Evolutionary conservation across 2,329 filamentous ascomycete species (phyloP).

Genomic region (Phialemoniopsis sp.): DNA sequence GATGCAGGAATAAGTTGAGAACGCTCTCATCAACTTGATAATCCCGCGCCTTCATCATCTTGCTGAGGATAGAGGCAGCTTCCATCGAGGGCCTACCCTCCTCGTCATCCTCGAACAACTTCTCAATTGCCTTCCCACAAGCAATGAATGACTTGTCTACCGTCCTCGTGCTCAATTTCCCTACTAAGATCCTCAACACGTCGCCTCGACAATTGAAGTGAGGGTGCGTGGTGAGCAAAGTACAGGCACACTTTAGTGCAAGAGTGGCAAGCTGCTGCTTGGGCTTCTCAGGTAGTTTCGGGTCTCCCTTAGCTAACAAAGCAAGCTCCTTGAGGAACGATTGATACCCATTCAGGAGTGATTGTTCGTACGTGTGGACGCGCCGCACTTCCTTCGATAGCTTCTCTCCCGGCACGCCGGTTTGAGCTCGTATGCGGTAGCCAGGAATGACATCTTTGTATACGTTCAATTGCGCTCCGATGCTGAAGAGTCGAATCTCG

Average conservation of each 20-base stretch:
- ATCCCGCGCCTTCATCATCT: constrained; percentile 90
- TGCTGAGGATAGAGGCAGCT: constrained; percentile 76
- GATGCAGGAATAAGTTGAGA: constrained; percentile 84
- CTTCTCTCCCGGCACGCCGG: constrained; percentile 72
- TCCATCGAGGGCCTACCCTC: constrained; percentile 87
- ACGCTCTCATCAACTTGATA: constrained; percentile 82
- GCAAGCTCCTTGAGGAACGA: constrained; percentile 74
- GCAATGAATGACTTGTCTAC: constrained; percentile 73
- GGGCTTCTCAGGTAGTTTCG: constrained; percentile 25
- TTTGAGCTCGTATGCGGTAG: constrained; percentile 83
- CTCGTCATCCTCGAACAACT: constrained; percentile 80
- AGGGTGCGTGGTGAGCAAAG: constrained; percentile 73
- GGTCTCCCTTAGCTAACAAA: constrained; percentile 56
- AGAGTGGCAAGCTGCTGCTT: constrained; percentile 60
- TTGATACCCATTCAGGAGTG: constrained; percentile 81
- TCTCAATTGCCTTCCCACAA: constrained; percentile 74
- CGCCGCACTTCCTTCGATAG: constrained; percentile 88
- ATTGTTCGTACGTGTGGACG: constrained; percentile 80
- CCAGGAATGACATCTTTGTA: constrained; percentile 97
- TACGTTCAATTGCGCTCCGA: constrained; percentile 82
- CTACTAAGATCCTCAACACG: constrained; percentile 79
- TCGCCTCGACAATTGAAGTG: constrained; percentile 97
- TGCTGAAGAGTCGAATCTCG: constrained; percentile 77
- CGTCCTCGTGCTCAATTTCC: constrained; percentile 70
- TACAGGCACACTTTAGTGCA: constrained; percentile 82